Evolutionary conservation across 2,329 filamentous ascomycete species (phyloP), one percentile per base, ranked within the genome.

Genomic region (Trichoderma breve): DNA sequence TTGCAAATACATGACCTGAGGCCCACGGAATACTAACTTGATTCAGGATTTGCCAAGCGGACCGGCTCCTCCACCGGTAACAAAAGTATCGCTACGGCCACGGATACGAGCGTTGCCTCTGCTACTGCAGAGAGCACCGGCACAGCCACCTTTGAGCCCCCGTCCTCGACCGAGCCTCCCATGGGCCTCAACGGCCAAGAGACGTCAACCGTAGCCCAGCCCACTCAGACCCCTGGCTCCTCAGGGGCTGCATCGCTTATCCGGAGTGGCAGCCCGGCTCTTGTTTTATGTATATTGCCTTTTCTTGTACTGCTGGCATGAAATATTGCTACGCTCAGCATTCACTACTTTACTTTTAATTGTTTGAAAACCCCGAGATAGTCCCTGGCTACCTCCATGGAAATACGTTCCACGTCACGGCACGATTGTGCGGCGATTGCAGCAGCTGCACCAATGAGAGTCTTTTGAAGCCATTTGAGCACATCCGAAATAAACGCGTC

Each of bases 221-320:
- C 68, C 24, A 71, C 60, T 14, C 61, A 62, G 18, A 70, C 67
- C 30, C 36, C 57, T 21, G 58, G 24, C 18, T 53, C 67, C 21
- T 64, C 68, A 6, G 66, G 53, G 18, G 68, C 68, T 24, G 18
- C 26, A 12, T 64, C 68, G 12, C 32, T 71, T 39, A 9, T 55
- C 55, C 68, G 24, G 36, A 43, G 32, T 47, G 43, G 43, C 21
- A 28, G 58, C 58, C 34, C 61, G 8, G 7, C 43, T 24, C n/a
- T 63, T 32, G 55, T 32, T 24, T 34, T 71, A n/a, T 64, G 68
- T 58, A 47, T 71, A 58, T 71, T 71, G 47, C 68, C 68, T 18
- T 64, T 71, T 34, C 24, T 71, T 64, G 61, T 64, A 64, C 18
- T 71, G 60, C 60, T 71, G 60, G 60, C 43, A 64, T 71, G 68